phyloP scores from a whole-genome alignment of 176 grass and related monocot genomes.

The Alopecurus myosuroides region DNA sequence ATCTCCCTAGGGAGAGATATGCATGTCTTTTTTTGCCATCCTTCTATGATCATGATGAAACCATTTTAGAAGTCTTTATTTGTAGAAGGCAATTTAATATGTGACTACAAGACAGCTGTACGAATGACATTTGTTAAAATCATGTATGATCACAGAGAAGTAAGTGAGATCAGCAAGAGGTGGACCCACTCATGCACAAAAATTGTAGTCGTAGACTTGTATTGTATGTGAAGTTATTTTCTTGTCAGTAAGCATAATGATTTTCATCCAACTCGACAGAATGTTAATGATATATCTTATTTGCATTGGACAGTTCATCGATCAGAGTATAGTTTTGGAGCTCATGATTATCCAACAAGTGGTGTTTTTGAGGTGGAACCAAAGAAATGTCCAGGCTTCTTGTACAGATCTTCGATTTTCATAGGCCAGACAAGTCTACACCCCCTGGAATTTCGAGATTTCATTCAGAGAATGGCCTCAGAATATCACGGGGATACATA shows the following conservation, averaged over 20 bases:
- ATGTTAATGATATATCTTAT: constrained; percentile 21
- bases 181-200: background rate
- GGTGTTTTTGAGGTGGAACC: constrained; percentile 97
- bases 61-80: background rate
- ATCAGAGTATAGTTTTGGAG: constrained; percentile 88
- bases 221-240: background rate
- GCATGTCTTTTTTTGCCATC: background rate
- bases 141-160: background rate
- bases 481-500: constrained; percentile 95
- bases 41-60: background rate
- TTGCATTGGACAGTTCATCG: constrained; percentile 63
- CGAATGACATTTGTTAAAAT: background rate
- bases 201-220: too few relatives aligned
- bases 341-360: constrained; percentile 75
- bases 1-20: background rate
- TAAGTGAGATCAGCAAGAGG: background rate
- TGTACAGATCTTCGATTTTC: constrained; percentile 77
- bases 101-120: background rate
- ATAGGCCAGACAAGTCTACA: constrained; percentile 55
- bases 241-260: background rate
- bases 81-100: background rate
- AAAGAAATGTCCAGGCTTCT: constrained; percentile 76
- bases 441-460: constrained; percentile 64
- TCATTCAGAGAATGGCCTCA: constrained; percentile 62
- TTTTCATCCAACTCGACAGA: background rate